Conservation (phyloP, 371 early-diverging fungal genomes). For the Choanephora cucurbitarum region DNA sequence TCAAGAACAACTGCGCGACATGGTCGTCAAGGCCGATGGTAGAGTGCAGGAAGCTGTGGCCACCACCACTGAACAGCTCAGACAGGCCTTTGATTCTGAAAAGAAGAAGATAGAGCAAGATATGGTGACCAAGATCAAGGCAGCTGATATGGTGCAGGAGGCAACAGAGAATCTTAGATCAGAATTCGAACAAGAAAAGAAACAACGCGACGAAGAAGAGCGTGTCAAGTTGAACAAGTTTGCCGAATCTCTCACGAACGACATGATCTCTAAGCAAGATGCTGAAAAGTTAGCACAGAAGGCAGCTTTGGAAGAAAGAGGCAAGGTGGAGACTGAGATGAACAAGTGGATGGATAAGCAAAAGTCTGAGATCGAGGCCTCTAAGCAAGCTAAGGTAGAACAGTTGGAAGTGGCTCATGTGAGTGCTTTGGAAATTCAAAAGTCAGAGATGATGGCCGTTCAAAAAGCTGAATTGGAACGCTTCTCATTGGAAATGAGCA, state of each 20-base stretch:
- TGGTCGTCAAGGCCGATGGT: conserved; percentile 22
- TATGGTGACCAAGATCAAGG: conserved; percentile 8
- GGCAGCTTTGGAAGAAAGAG: conserved; percentile 8
- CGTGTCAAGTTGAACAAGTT: background rate
- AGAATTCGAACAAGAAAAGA: background rate
- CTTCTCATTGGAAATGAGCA: conserved; percentile 1
- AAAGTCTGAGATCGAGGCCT: background rate
- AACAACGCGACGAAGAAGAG: background rate
- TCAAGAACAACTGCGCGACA: conserved; percentile 4
- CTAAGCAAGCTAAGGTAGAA: conserved; percentile 5
- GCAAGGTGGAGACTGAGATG: conserved; percentile 5
- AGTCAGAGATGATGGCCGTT: background rate
- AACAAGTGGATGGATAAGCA: conserved; percentile 13
- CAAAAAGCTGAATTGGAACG: conserved; percentile 6
- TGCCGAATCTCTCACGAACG: background rate
- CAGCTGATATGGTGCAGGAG: conserved; percentile 1
- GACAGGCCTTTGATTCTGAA: background rate
- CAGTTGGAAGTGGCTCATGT: conserved; percentile 1
- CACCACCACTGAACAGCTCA: conserved; percentile 6
- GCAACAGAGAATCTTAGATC: background rate
- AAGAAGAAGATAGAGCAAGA: background rate
- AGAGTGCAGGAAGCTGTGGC: conserved; percentile 19
- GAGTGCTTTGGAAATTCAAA: conserved; percentile 5
- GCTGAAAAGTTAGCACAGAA: conserved; percentile 8
- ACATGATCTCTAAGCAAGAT: conserved; percentile 15